Conservation (phyloP, 208 protist genomes). For the Crithidia thermophila region DNA sequence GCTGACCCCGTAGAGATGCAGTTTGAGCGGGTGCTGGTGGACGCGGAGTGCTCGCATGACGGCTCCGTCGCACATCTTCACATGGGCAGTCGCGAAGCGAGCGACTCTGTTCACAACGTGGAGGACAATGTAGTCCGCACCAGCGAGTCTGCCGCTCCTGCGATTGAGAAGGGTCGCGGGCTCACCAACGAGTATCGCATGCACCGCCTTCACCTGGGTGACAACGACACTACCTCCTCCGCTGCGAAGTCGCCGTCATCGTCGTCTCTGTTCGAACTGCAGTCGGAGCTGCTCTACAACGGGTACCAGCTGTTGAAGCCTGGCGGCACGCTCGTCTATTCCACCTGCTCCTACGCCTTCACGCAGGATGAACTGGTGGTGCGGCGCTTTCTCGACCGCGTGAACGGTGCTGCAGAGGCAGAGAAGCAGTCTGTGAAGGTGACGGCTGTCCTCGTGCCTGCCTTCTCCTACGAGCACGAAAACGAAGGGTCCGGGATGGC, state of each 20-base stretch:
- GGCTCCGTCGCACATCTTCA: constrained; percentile 79
- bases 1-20: background rate
- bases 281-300: constrained; percentile 72
- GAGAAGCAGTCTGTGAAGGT: background rate
- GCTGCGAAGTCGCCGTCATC: background rate
- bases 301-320: constrained; percentile 71
- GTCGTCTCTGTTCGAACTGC: constrained; percentile 45
- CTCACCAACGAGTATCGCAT: constrained; percentile 74
- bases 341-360: constrained; percentile 92
- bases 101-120: background rate
- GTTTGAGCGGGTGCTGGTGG: constrained; percentile 89
- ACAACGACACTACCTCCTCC: background rate
- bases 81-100: too few species aligned
- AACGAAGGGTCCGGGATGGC: background rate
- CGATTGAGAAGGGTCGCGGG: constrained; percentile 23
- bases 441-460: constrained; percentile 19
- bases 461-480: constrained; percentile 37
- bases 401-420: constrained; percentile 12
- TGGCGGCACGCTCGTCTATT: constrained; percentile 93
- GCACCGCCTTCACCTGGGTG: constrained; percentile 41
- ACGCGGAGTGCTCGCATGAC: constrained; percentile 93
- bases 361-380: constrained; percentile 92
- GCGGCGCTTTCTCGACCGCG: constrained; percentile 47
- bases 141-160: too few species aligned
- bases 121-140: background rate